Base-by-base conservation (phyloP, 257 asterid species). In the Rhazya stricta region DNA sequence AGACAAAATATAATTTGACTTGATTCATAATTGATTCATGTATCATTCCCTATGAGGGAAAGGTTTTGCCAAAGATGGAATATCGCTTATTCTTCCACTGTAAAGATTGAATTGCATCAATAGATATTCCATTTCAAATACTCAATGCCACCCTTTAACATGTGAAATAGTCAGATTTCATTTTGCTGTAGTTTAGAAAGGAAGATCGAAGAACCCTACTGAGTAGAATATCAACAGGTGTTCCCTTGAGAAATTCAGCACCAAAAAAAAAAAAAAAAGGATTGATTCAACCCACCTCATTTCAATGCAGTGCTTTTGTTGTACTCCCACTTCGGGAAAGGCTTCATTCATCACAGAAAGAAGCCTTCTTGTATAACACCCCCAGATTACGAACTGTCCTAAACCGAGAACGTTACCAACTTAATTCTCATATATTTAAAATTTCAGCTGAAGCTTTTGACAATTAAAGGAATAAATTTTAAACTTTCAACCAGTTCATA, bases 21-120 rank as follows among this genome's bases (percentile, higher is more conserved):
- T 84, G 81, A 54, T 80, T 19, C n/a, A n/a, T n/a, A n/a, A n/a
- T n/a, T n/a, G n/a, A n/a, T n/a, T n/a, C n/a, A 86, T 41, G 56
- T 78, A 79, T 8, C 90, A 88, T 0, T 82, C 83, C 3, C 90
- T 51, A 30, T 86, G 87, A 1, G 90, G 90, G 13, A 86, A 82
- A 1, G 90, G 90, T 23, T 86, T 78, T 16, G 69, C 88, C 0
- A 67, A 62, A 0, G 73, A 85, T 0, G 79, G 42, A 15, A 84
- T 83, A 50, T 81, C 74, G 5, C 48, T 73, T 82, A 84, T 79
- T 77, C 75, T 67, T n/a, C 88, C 90, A 2, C 90, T 88, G n/a
- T 84, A 82, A 1, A 87, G 79, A 46, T 84, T 86, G 72, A 86
- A 82, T 0, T 77, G 83, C 12, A 86, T 13, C 6, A 81, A 85